These are phyloP conservation scores for Penicillium crustosum DNA, from an alignment of 2,329 filamentous ascomycete species.

Conservation along the genomic window DNA sequence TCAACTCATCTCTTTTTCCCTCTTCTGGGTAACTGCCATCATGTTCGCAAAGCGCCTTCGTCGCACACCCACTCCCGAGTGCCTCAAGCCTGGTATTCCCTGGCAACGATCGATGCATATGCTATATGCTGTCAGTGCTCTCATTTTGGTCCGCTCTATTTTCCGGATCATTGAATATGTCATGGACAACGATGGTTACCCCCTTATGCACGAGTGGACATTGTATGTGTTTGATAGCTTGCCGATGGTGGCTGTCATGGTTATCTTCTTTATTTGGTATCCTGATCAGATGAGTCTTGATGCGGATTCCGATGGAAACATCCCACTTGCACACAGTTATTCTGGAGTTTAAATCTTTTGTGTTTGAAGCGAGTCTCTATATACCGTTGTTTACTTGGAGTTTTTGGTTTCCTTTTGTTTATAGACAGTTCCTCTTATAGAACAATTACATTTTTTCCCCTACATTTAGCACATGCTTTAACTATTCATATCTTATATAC, in stretches of 20 bases:
- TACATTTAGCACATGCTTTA: background rate
- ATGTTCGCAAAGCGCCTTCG: slow-evolving; percentile 26
- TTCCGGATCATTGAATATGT: slow-evolving; percentile 53
- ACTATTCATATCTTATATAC: background rate
- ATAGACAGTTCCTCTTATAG: background rate
- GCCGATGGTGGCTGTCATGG: slow-evolving; percentile 36
- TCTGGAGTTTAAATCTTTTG: background rate
- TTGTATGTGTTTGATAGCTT: slow-evolving; percentile 48
- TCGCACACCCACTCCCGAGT: slow-evolving; percentile 8
- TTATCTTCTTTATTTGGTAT: slow-evolving; percentile 18
- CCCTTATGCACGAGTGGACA: slow-evolving; percentile 44
- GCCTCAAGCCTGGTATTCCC: slow-evolving; percentile 1
- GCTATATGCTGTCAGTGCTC: slow-evolving; percentile 24
- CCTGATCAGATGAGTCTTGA: slow-evolving; percentile 7
- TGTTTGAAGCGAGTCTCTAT: background rate
- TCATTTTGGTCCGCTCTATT: slow-evolving; percentile 47
- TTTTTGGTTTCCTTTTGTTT: background rate
- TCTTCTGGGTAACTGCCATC: slow-evolving; percentile 27
- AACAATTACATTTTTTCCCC: background rate
- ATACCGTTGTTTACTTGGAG: background rate
- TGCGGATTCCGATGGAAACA: background rate
- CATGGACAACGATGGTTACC: slow-evolving; percentile 44
- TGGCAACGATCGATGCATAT: slow-evolving; percentile 21
- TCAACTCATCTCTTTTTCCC: slow-evolving; percentile 29
- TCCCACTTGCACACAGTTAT: background rate